Evolutionary conservation across 1,284 basidiomycete genomes (phyloP).

Genomic region (Sporisorium iseilematis-ciliati): DNA sequence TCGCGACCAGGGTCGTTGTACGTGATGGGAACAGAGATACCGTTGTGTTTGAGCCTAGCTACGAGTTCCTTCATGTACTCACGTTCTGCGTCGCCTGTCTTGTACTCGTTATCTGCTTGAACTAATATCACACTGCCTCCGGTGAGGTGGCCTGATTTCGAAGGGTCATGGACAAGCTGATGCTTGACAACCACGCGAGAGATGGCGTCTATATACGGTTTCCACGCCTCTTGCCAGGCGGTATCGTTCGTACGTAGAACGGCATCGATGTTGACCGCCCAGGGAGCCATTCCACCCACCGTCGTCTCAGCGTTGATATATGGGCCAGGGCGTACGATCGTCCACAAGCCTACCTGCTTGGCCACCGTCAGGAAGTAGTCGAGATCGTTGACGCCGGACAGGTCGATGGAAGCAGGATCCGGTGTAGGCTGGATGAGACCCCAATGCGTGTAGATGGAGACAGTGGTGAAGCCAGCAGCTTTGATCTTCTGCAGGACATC

Average conservation of each 20-base stretch:
- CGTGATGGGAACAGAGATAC: constrained; percentile 53
- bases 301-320: constrained; percentile 82
- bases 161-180: constrained; percentile 74
- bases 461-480: constrained; percentile 80
- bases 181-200: constrained; percentile 76
- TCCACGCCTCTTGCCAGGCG: constrained; percentile 79
- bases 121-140: constrained; percentile 56
- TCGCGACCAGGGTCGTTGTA: constrained; percentile 56
- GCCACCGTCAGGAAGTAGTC: constrained; percentile 75
- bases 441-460: constrained; percentile 73
- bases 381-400: constrained; percentile 78
- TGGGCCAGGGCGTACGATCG: constrained; percentile 76
- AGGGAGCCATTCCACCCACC: constrained; percentile 80
- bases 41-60: constrained; percentile 34
- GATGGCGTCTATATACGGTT: constrained; percentile 78
- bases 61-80: constrained; percentile 47
- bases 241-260: constrained; percentile 77
- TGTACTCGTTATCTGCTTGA: constrained; percentile 69
- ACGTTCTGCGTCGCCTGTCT: constrained; percentile 54
- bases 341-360: constrained; percentile 76
- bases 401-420: constrained; percentile 76
- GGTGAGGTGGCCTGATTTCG: constrained; percentile 7
- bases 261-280: constrained; percentile 78
- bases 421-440: constrained; percentile 80
- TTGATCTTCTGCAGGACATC: constrained; percentile 85